Evolutionary conservation across 192 early-diverging fungal species (phyloP).

Genomic region (Umbelopsis sp.): DNA sequence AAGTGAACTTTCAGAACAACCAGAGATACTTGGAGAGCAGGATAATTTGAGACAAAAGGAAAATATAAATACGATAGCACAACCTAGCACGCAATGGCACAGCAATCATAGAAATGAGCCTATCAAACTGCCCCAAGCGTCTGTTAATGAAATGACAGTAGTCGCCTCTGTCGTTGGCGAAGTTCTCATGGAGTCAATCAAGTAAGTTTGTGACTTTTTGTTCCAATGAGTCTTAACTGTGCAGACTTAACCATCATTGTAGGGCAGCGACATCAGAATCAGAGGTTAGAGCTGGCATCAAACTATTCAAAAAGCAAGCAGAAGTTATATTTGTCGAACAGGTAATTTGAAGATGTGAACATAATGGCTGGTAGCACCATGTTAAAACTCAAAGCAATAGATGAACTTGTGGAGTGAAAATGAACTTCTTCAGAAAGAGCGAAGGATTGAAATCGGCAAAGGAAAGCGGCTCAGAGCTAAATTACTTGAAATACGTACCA

Average conservation of each 20-base stretch:
- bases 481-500: slow-evolving; percentile 1
- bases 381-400: not conserved
- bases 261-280: not conserved
- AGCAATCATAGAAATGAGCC: not conserved
- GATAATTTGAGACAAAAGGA: too few relatives aligned
- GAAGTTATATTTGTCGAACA: slow-evolving; percentile 8
- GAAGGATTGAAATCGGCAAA: not conserved
- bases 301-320: slow-evolving; percentile 14
- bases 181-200: not conserved
- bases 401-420: slow-evolving; percentile 18
- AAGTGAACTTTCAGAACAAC: too few relatives aligned
- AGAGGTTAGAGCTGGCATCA: not conserved
- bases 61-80: not conserved
- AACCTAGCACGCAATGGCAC: not conserved
- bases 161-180: not conserved
- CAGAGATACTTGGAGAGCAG: too few relatives aligned
- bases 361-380: not conserved
- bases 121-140: not conserved
- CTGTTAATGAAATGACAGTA: slow-evolving; percentile 17
- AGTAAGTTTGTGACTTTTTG: not conserved
- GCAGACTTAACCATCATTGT: not conserved
- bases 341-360: not conserved
- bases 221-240: not conserved
- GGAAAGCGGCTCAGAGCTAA: not conserved
- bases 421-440: not conserved